Percentiles rank a stretch among this genome's conserved stretches.
Evolutionary conservation across 768 basidiomycete species (phyloP).

Genomic region (Trametes cingulata): DNA sequence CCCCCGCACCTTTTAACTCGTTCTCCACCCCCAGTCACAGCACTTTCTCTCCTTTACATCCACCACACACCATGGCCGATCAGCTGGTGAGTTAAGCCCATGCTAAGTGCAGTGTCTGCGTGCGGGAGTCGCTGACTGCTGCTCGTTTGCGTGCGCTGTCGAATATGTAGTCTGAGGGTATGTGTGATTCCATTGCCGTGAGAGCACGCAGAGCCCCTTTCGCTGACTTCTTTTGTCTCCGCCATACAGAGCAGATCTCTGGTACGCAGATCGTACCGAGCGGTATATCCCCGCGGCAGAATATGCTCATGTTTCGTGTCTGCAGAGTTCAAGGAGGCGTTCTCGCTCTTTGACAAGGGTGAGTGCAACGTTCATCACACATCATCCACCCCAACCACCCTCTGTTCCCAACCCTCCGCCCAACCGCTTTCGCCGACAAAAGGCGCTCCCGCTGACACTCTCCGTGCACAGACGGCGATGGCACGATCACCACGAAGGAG

Average conservation of each 20-base stretch:
- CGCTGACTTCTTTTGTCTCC: conserved; percentile 20
- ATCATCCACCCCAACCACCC: conserved; percentile 1
- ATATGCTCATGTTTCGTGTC: conserved; percentile 10
- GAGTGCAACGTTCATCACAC: conserved; percentile 27
- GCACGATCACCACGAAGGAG: conserved; percentile 88
- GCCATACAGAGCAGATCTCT: conserved; percentile 78
- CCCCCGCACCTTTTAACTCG: conserved; percentile 20
- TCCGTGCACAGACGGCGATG: conserved; percentile 73
- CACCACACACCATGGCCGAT: conserved; percentile 46
- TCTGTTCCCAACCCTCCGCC: background rate
- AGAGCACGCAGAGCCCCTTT: conserved; percentile 6
- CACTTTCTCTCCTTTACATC: conserved; percentile 10
- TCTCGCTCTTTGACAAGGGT: conserved; percentile 98
- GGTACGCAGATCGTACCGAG: conserved; percentile 48
- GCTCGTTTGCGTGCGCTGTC: background rate
- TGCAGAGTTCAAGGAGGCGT: conserved; percentile 97
- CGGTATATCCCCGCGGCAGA: background rate
- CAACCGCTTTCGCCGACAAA: background rate
- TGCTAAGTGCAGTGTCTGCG: background rate
- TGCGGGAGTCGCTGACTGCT: conserved; percentile 5
- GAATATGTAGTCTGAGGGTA: conserved; percentile 28
- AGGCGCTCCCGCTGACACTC: conserved; percentile 2
- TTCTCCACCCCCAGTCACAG: background rate
- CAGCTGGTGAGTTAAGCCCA: conserved; percentile 44
- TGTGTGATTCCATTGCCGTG: conserved; percentile 19